These are phyloP conservation scores for Verticillium klebahnii DNA, from an alignment of 2,329 filamentous ascomycete species.

Conservation along the genomic window DNA sequence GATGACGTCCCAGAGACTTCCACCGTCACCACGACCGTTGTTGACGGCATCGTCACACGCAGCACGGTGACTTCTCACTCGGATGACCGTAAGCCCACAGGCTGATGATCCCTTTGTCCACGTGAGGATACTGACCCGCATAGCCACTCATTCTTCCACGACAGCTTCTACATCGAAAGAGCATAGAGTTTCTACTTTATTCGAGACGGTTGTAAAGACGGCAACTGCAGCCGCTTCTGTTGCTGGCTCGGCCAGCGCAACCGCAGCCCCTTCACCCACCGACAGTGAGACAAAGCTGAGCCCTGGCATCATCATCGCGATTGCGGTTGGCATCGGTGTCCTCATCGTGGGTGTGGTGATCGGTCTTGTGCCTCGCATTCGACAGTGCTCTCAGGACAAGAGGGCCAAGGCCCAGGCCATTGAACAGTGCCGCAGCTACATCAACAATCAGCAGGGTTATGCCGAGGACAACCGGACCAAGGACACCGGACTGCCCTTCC, in stretches of 20 bases:
- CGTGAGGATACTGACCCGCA: not conserved
- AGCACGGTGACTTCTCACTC: not conserved
- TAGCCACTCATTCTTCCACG: not conserved
- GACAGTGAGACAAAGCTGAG: not conserved
- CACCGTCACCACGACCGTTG: not conserved
- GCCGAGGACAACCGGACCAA: not conserved
- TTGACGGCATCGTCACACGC: not conserved
- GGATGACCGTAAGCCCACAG: not conserved
- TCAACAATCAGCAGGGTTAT: not conserved
- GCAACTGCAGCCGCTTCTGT: not conserved
- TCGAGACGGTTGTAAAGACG: not conserved
- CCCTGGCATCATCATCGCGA: not conserved
- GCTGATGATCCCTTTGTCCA: not conserved
- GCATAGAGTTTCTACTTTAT: not conserved
- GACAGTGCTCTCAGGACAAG: not conserved
- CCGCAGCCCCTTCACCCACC: not conserved
- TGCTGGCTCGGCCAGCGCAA: not conserved
- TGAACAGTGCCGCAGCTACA: not conserved
- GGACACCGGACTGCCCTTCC: not conserved
- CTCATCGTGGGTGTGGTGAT: too few species aligned
- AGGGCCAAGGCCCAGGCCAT: not conserved
- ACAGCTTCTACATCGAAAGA: not conserved
- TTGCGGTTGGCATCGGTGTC: not conserved
- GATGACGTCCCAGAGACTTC: not conserved
- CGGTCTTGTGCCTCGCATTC: not conserved